Conservation (phyloP, 2,329 filamentous ascomycete species). For the Cordyceps javanica region DNA sequence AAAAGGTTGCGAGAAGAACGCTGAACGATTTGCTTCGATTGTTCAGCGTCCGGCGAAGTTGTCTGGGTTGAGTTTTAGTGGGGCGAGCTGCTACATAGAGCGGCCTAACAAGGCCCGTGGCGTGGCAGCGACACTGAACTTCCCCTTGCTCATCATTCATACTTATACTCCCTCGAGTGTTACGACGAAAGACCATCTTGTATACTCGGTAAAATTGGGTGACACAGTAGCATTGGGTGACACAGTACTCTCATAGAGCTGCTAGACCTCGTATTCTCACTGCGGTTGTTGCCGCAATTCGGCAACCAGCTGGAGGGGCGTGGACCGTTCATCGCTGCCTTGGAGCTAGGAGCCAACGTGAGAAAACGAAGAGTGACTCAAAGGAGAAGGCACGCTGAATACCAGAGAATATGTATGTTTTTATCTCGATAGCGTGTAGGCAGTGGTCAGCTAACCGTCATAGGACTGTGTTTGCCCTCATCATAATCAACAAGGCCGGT, state of each 20-base stretch:
- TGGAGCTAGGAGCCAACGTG: not conserved
- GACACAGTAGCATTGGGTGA: too few species aligned
- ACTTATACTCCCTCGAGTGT: not conserved
- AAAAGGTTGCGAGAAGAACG: not conserved
- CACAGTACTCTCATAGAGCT: not conserved
- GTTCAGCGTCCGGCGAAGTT: not conserved
- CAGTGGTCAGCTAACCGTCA: not conserved
- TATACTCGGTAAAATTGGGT: not conserved
- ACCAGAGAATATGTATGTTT: not conserved
- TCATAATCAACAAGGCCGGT: conserved; percentile 98
- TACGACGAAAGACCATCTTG: not conserved
- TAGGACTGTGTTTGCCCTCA: conserved; percentile 91
- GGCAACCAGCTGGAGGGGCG: not conserved
- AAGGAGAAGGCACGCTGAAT: not conserved
- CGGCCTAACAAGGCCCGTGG: not conserved
- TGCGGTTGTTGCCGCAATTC: not conserved
- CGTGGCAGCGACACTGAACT: not conserved
- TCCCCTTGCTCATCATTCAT: conserved; percentile 4
- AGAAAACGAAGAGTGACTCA: not conserved
- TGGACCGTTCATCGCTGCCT: not conserved
- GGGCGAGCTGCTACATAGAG: not conserved
- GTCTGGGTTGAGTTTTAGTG: conserved; percentile 10
- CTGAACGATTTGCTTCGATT: not conserved
- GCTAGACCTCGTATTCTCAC: too few species aligned
- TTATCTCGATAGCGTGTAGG: not conserved